phyloP scores from a whole-genome alignment of 2,329 filamentous ascomycete species.

The Macrophomina pseudophaseolina region DNA sequence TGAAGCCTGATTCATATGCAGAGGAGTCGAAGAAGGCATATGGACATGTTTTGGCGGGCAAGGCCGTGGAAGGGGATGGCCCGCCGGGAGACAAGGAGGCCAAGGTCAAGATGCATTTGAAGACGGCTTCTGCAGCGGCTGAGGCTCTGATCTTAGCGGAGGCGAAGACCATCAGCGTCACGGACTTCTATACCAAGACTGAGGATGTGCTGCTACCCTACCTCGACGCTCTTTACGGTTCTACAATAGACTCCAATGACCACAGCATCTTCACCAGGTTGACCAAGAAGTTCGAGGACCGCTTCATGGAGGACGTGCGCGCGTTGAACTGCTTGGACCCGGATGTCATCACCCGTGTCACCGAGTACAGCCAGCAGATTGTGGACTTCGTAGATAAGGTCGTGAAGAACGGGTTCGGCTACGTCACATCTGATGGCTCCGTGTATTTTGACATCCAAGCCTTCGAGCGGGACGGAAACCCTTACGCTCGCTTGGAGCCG shows the following conservation, averaged over 20 bases:
- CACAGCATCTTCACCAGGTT: constrained; percentile 85
- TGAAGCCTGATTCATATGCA: constrained; percentile 54
- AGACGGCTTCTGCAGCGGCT: constrained; percentile 61
- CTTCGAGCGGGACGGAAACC: constrained; percentile 83
- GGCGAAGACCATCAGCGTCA: constrained; percentile 37
- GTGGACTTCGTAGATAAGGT: constrained; percentile 83
- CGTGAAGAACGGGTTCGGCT: constrained; percentile 84
- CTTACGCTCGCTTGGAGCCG: constrained; percentile 83
- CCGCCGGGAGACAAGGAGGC: constrained; percentile 76
- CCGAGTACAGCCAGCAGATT: constrained; percentile 88
- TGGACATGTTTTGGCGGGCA: constrained; percentile 59
- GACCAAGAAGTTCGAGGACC: constrained; percentile 82
- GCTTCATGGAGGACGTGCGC: constrained; percentile 87
- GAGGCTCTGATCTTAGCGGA: constrained; percentile 49
- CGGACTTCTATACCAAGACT: constrained; percentile 62
- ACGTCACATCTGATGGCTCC: constrained; percentile 74
- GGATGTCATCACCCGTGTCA: constrained; percentile 85
- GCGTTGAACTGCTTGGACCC: constrained; percentile 83
- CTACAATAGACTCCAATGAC: constrained; percentile 63
- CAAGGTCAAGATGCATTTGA: constrained; percentile 89
- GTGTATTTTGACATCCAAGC: constrained; percentile 92
- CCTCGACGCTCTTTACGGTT: constrained; percentile 69
- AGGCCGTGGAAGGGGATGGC: constrained; percentile 59
- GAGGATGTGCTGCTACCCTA: constrained; percentile 79
- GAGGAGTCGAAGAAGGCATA: constrained; percentile 58